Evolutionary conservation across 306 rosid genomes (phyloP), one percentile per base, ranked within the genome.

Genomic region (Rubus parviflorus): DNA sequence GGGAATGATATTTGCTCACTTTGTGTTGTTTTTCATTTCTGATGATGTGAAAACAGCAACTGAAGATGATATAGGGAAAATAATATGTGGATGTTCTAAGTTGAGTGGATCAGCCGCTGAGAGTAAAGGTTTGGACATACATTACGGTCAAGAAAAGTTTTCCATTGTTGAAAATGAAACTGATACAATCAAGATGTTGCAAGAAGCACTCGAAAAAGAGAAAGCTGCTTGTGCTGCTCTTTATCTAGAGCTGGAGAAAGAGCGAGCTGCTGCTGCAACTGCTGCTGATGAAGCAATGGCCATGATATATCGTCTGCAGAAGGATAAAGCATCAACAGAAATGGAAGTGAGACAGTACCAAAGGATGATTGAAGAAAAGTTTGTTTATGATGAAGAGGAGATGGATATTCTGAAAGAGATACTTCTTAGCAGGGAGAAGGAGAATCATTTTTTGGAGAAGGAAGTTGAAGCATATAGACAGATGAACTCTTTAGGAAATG

Each of bases 211-310:
- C 3, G 86, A 82, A 72, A 90, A 90, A 86, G 99, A 87, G 86
- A 90, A 40, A 80, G 78, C 87, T 19, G 91, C 92, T 57, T 85
- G 78, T 53, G 86, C 88, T 64, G 76, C 88, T 81, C 96, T 96
- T 56, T 88, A 73, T 87, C 65, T 88, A 57, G 99, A 96, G 87
- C 92, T 96, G 74, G 99, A 96, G 85, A 85, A 96, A 87, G 99
- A 93, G 92, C 87, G 96, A 86, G 91, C 96, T 75, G 94, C 99
- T 20, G 88, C 98, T 78, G 96, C 96, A 75, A 85, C 81, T 73
- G 97, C 99, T 49, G 96, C 98, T 3, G 98, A 96, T 60, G 98
- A 96, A 87, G 90, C 98, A n/a, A 88, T 96, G 93, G 94, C 98
- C 41, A 92, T 89, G 99, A 91, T 96, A 80, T 83, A 72, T 1